Conservation (phyloP, 805 yeast genomes). For the Maudiozyma barnettii region DNA sequence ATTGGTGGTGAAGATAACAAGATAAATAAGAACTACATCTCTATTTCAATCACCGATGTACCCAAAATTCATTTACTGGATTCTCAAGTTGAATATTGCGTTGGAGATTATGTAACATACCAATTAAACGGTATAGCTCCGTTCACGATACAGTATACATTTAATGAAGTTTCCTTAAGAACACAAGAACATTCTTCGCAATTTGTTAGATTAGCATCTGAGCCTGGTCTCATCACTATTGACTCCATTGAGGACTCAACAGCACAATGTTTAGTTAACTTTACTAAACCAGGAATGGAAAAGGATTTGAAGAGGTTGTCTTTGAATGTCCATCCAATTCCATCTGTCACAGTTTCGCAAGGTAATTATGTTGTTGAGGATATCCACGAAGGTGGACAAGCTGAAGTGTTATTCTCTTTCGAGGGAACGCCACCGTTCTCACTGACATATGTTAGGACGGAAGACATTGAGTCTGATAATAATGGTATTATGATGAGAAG, state of each 20-base stretch:
- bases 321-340: constrained; percentile 44
- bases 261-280: constrained; percentile 60
- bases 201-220: constrained; percentile 65
- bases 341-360: constrained; percentile 74
- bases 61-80: constrained; percentile 52
- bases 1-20: constrained; percentile 31
- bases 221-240: constrained; percentile 67
- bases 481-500: constrained; percentile 34
- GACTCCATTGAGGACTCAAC: constrained; percentile 65
- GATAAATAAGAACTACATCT: constrained; percentile 29
- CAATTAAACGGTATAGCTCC: constrained; percentile 74
- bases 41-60: constrained; percentile 61
- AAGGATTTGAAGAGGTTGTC: constrained; percentile 28
- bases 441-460: constrained; percentile 72
- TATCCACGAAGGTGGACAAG: constrained; percentile 90
- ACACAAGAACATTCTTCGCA: constrained; percentile 43
- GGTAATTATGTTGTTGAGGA: constrained; percentile 71
- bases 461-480: constrained; percentile 34
- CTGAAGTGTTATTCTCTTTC: constrained; percentile 74
- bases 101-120: constrained; percentile 81
- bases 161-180: constrained; percentile 51
- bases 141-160: constrained; percentile 62
- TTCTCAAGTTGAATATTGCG: constrained; percentile 56
- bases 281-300: constrained; percentile 32
- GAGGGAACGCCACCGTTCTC: constrained; percentile 87